A percentile compares a stretch with the other conserved stretches of the same genome.
phyloP scores from a whole-genome alignment of 2,329 filamentous ascomycete species.

The Torrubiella hemipterigena region DNA sequence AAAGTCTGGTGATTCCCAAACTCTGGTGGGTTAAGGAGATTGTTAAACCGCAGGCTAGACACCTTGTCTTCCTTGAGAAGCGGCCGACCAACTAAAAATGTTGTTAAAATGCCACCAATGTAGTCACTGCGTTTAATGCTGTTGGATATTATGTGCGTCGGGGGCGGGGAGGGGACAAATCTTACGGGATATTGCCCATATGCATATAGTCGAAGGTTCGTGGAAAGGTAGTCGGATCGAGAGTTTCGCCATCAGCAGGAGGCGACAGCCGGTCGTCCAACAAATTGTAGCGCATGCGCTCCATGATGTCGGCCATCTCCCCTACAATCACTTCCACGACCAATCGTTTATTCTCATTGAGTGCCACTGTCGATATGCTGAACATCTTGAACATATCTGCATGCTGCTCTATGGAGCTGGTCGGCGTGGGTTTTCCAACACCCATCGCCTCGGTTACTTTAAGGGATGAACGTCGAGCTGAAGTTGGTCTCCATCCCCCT shows the following conservation, averaged over 20 bases:
- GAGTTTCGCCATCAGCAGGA: slow-evolving; percentile 1
- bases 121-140: slow-evolving; percentile 13
- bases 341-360: background rate
- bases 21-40: slow-evolving; percentile 13
- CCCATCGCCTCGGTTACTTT: background rate
- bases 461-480: background rate
- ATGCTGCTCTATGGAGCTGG: background rate
- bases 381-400: background rate
- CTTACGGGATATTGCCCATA: slow-evolving; percentile 18
- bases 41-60: slow-evolving; percentile 13
- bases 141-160: background rate
- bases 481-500: background rate
- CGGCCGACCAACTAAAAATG: slow-evolving; percentile 12
- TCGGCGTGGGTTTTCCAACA: too few relatives aligned
- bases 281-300: slow-evolving; percentile 13
- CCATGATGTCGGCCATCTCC: slow-evolving; percentile 17
- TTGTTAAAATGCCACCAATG: slow-evolving; percentile 14
- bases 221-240: slow-evolving; percentile 13
- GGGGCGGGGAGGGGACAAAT: slow-evolving; percentile 1
- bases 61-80: slow-evolving; percentile 12
- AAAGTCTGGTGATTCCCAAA: slow-evolving; percentile 13
- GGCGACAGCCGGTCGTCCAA: slow-evolving; percentile 9
- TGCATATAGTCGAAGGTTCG: slow-evolving; percentile 15
- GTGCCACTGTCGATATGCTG: background rate
- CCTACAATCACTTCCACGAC: slow-evolving; percentile 15